Percentiles rank a stretch among this genome's conserved stretches.
Conservation (phyloP, 345 rosid species). For the Cochlearia excelsa region DNA sequence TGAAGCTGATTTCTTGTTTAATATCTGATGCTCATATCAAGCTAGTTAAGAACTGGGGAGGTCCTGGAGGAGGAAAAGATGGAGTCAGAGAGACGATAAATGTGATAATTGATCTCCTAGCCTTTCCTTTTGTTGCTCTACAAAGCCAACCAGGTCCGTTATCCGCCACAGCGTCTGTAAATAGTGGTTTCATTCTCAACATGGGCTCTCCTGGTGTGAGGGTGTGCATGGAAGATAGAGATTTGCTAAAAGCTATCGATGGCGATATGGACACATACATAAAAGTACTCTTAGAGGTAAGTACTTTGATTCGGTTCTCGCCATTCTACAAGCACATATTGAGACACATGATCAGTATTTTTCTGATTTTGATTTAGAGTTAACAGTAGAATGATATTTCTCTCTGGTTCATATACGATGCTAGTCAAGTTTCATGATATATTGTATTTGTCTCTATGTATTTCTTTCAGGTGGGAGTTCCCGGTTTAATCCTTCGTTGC, state of each 20-base stretch:
- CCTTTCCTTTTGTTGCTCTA: conserved; percentile 88
- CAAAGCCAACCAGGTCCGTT: conserved; percentile 76
- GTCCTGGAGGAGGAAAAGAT: conserved; percentile 88
- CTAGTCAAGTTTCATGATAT: neutral
- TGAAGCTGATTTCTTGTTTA: conserved; percentile 57
- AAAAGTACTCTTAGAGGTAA: conserved; percentile 79
- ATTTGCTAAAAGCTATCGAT: conserved; percentile 68
- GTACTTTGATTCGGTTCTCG: conserved; percentile 7
- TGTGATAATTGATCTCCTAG: conserved; percentile 77
- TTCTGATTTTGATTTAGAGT: neutral
- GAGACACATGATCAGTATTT: too few species aligned
- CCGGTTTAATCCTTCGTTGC: conserved; percentile 60
- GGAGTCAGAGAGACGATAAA: conserved; percentile 74
- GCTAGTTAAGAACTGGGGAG: conserved; percentile 81
- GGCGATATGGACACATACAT: conserved; percentile 88
- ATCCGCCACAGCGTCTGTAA: conserved; percentile 83
- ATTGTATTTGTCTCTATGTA: neutral
- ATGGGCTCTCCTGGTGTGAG: conserved; percentile 74
- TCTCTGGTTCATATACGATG: neutral
- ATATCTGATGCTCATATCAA: conserved; percentile 74
- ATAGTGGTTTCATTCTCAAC: conserved; percentile 91
- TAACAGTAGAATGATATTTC: too few species aligned
- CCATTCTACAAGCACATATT: neutral
- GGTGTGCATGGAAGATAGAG: conserved; percentile 77
- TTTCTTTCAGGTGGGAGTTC: conserved; percentile 67